phyloP scores from a whole-genome alignment of 306 rosid genomes.

The Carpinus viminea region DNA sequence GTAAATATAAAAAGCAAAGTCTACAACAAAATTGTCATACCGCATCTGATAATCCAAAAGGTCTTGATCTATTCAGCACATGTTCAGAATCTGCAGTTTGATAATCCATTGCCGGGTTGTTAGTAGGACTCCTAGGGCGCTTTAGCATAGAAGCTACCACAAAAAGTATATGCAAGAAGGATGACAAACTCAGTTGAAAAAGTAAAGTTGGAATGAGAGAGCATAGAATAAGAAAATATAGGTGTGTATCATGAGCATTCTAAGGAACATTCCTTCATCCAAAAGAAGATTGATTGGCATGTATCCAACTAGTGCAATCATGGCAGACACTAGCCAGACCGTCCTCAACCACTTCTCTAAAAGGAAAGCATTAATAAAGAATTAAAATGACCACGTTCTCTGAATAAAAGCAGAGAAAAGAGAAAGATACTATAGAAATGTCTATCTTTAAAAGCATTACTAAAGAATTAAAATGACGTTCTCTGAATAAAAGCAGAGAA shows the following conservation, averaged over 20 bases:
- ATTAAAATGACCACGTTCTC: neutral
- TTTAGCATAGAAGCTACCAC: slow-evolving; percentile 47
- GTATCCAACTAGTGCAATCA: neutral
- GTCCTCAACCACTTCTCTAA: neutral
- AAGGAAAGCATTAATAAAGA: neutral
- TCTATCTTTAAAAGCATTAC: neutral
- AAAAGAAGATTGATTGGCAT: neutral
- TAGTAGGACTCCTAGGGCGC: slow-evolving; percentile 55
- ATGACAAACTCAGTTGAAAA: slow-evolving; percentile 16
- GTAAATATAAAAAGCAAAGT: neutral
- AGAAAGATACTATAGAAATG: too few species aligned
- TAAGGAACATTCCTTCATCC: neutral
- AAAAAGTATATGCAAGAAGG: neutral
- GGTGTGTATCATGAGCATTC: neutral
- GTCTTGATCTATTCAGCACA: slow-evolving; percentile 53
- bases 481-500: neutral
- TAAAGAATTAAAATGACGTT: too few species aligned
- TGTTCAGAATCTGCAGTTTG: slow-evolving; percentile 61
- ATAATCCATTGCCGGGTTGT: slow-evolving; percentile 55
- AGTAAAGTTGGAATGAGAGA: slow-evolving; percentile 12
- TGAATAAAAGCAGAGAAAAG: too few species aligned
- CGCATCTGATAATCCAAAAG: slow-evolving; percentile 51
- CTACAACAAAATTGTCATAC: slow-evolving; percentile 31
- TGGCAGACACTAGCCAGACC: neutral
- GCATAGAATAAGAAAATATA: neutral